phyloP scores from a whole-genome alignment of 345 rosid genomes.

The Lepidium sativum region DNA sequence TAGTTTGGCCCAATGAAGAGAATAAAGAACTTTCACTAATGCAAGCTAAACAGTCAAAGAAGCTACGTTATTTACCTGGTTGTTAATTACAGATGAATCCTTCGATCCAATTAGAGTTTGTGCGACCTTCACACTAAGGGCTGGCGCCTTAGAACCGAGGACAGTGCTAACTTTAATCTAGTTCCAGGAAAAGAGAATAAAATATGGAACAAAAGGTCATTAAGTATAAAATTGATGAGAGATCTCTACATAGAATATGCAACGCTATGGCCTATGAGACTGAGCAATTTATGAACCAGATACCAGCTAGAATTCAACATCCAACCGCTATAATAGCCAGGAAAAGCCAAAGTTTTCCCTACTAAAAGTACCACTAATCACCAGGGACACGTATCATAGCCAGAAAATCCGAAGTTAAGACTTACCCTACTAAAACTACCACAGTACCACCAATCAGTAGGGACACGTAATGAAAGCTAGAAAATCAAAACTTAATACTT shows the following conservation, averaged over 20 bases:
- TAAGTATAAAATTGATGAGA: not conserved
- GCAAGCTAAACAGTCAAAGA: not conserved
- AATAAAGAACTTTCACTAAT: not conserved
- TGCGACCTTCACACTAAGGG: constrained; percentile 63
- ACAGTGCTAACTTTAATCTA: constrained; percentile 88
- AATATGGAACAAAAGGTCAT: not conserved
- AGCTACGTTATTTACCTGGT: constrained; percentile 41
- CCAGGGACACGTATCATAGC: not conserved
- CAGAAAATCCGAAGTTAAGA: not conserved
- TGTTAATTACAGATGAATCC: constrained; percentile 50
- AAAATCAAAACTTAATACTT: not conserved
- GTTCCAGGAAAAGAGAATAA: not conserved
- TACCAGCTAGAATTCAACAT: not conserved
- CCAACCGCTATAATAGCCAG: not conserved
- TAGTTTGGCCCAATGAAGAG: not conserved
- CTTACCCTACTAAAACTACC: not conserved
- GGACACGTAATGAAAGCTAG: not conserved
- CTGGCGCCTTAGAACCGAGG: constrained; percentile 77
- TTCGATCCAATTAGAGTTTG: constrained; percentile 43
- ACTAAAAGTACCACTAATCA: not conserved
- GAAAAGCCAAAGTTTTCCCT: not conserved
- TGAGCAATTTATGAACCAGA: not conserved
- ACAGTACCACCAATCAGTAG: not conserved
- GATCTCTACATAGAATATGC: not conserved
- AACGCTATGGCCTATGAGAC: not conserved